Evolutionary conservation across 106 monocot species (phyloP), one percentile per base, ranked within the genome.

Genomic region (Hemerocallis citrina): DNA sequence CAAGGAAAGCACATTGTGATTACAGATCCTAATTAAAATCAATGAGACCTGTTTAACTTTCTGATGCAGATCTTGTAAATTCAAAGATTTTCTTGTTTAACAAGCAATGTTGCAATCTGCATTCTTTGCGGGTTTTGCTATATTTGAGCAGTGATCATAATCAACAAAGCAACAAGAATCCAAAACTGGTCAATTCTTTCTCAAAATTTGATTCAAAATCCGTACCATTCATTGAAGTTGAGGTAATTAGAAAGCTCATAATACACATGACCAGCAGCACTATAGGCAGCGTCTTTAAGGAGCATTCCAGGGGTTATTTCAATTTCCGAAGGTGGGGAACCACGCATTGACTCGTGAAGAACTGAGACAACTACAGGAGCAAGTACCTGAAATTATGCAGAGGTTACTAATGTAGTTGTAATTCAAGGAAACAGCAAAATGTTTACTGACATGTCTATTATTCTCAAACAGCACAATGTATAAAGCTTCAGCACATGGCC

Each of bases 401-500:
- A 69, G 6, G 23, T 63, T 17, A 73, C 3, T 47, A 21, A 57
- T 35, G 64, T 15, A 31, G 43, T 21, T 57, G 59, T 37, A 16
- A 19, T 31, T 43, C 30, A 23, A 27, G 55, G 24, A 35, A 38
- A 9, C 9, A 27, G 1, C 8, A 28, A 30, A 68, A 55, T 9
- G 59, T 29, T 21, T 24, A 76, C 85, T 72, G 33, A 96, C 96
- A 52, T 87, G 48, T 88, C 79, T 84, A 64, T 87, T 74, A 37
- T 88, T 96, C 67, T 96, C 96, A 73, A 96, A 96, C 45, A 96
- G 69, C 63, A 91, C 77, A 72, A 96, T 96, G 39, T 91, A 96
- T 8, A 96, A 74, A 74, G 96, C 96, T 68, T 96, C 96, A 77
- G 96, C 86, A 77, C 96, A 96, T 58, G 91, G 96, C 65, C 87